Base-by-base conservation (phyloP, 148 eudicot species). In the Heliamphora exappendiculata region DNA sequence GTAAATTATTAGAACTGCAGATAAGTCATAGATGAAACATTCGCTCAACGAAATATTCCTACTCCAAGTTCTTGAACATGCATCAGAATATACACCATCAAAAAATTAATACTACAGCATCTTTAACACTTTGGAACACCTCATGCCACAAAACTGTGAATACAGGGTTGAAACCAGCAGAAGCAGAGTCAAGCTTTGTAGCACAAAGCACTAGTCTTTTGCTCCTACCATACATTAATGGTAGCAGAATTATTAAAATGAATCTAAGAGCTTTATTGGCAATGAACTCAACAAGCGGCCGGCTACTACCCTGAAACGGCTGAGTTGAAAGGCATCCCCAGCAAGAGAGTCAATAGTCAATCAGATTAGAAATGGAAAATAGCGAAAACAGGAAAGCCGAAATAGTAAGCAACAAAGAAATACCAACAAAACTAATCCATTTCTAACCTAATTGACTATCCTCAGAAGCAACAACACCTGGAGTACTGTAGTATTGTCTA, bases 1-100 rank as follows among this genome's bases (percentile, higher is more conserved):
- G 59, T 7, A 67, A 67, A 65, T 79, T 45, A 26, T 72, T 45
- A 66, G 73, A 37, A 17, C 75, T 83, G 72, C 74, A 81, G 68
- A 64, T 14, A 77, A 73, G 24, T 26, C 75, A 37, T 26, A 75
- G 41, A 57, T 22, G 50, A 47, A 55, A 41, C 29, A 44, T 17
- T 57, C 36, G 19, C 53, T 74, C 20, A 17, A 60, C 4, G 45
- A 26, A 70, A 70, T 11, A 6, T 26, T 51, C 34, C 51, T 22
- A 73, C 50, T 37, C 4, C 5, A 24, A 41, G 24, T 22, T 55
- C 47, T 2, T 16, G 49, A 72, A 72, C 75, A 72, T 55, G n/a
- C 14, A 36, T 11, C 76, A 73, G 5, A 33, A 16, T 26, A 44
- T 8, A 57, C 45, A n/a, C 74, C 29, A 37, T 7, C 39, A 67